These are phyloP conservation scores for Castanea mollissima DNA, from an alignment of 306 rosid species.

Conservation along the genomic window DNA sequence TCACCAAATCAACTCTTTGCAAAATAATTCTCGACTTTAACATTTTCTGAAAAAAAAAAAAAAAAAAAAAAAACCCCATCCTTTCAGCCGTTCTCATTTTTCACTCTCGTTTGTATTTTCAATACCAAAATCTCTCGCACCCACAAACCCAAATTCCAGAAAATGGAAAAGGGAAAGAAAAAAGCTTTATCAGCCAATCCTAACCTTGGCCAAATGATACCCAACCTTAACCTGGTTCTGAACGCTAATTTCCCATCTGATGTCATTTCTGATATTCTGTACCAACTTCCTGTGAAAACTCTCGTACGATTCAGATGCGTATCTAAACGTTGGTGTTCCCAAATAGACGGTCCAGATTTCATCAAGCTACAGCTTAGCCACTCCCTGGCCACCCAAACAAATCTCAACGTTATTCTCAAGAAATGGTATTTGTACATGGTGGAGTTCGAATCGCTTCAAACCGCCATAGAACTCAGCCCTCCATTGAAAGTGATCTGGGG, in stretches of 20 bases:
- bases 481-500: slow-evolving; percentile 1
- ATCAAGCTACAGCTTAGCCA: not conserved
- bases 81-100: too few species aligned
- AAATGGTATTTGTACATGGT: not conserved
- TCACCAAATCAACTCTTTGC: too few species aligned
- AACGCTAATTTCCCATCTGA: not conserved
- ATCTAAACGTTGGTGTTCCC: not conserved
- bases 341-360: not conserved
- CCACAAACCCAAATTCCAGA: too few species aligned
- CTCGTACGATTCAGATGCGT: not conserved
- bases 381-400: not conserved
- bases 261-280: not conserved
- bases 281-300: slow-evolving; percentile 3
- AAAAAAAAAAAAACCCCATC: too few species aligned
- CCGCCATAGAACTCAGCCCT: not conserved
- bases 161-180: too few species aligned
- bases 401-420: not conserved
- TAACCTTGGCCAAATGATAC: too few species aligned
- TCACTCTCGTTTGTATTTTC: too few species aligned
- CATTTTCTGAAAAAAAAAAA: too few species aligned
- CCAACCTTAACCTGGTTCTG: too few species aligned
- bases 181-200: too few species aligned
- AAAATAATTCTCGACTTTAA: too few species aligned
- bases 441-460: not conserved
- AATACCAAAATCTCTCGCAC: too few species aligned